phyloP scores from a whole-genome alignment of 768 basidiomycete species.

The Sarcodon aspratus region DNA sequence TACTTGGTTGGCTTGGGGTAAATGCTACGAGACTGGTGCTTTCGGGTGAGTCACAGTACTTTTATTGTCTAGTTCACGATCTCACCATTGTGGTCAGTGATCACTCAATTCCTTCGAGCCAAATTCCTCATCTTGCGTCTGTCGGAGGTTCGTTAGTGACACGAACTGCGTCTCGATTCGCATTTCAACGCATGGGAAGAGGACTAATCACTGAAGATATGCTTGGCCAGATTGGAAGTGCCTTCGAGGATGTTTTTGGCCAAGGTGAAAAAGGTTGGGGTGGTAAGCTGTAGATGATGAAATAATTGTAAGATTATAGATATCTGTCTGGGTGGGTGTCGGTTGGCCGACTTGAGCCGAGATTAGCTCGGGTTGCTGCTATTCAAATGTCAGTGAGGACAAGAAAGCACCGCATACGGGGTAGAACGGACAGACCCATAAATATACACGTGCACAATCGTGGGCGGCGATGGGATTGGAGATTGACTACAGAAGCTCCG shows the following conservation, averaged over 20 bases:
- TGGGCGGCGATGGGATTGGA: too few species aligned
- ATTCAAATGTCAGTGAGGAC: too few species aligned
- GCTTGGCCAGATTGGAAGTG: conserved; percentile 37
- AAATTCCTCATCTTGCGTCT: conserved; percentile 76
- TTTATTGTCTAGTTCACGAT: neutral
- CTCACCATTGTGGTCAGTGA: conserved; percentile 27
- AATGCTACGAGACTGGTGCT: conserved; percentile 79
- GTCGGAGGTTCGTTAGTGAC: conserved; percentile 85
- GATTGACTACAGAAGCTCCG: too few species aligned
- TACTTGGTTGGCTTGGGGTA: conserved; percentile 89
- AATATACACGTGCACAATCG: too few species aligned
- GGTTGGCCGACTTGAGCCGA: too few species aligned
- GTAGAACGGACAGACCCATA: too few species aligned
- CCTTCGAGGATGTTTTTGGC: conserved; percentile 62
- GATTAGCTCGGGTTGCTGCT: too few species aligned
- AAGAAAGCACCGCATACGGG: too few species aligned
- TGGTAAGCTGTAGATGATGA: conserved; percentile 24
- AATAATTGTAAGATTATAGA: too few species aligned
- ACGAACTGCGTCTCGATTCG: conserved; percentile 65
- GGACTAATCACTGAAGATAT: conserved; percentile 56
- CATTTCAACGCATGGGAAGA: conserved; percentile 68
- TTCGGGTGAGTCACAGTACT: conserved; percentile 43
- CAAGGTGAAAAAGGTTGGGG: conserved; percentile 31
- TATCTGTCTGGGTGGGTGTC: too few species aligned
- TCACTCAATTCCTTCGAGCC: conserved; percentile 38